These are phyloP conservation scores for Suillus subluteus DNA, from an alignment of 768 basidiomycete genomes.

Conservation along the genomic window DNA sequence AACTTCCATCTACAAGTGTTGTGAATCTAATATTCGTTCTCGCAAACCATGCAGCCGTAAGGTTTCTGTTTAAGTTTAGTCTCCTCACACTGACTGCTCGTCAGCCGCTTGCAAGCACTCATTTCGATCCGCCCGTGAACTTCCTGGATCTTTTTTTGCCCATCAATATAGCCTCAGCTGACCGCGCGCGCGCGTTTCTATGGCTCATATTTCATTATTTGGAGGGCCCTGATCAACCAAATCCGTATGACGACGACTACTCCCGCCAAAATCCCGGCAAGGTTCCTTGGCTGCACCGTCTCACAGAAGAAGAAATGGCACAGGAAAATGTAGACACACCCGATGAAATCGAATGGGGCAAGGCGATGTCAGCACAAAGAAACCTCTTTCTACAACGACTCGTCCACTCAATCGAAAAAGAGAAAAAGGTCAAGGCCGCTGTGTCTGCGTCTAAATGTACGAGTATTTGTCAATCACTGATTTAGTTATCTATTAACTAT, in stretches of 20 bases:
- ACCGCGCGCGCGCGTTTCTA: slow-evolving; percentile 79
- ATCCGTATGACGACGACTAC: slow-evolving; percentile 77
- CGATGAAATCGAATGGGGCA: slow-evolving; percentile 81
- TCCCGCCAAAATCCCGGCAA: slow-evolving; percentile 59
- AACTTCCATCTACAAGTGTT: slow-evolving; percentile 80
- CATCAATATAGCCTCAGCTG: slow-evolving; percentile 66
- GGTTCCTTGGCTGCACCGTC: slow-evolving; percentile 60
- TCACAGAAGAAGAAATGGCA: slow-evolving; percentile 56
- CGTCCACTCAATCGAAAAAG: slow-evolving; percentile 56
- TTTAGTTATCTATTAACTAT: slow-evolving; percentile 4
- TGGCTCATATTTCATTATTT: slow-evolving; percentile 86
- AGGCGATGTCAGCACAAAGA: slow-evolving; percentile 70
- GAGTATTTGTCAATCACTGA: slow-evolving; percentile 19
- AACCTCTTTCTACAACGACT: slow-evolving; percentile 73
- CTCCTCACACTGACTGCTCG: slow-evolving; percentile 15
- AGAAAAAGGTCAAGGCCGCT: slow-evolving; percentile 49
- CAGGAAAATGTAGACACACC: slow-evolving; percentile 78
- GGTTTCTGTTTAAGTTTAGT: slow-evolving; percentile 29
- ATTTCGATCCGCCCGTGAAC: slow-evolving; percentile 76
- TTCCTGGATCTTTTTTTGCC: slow-evolving; percentile 88
- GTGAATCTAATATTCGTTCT: slow-evolving; percentile 87
- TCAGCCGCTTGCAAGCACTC: slow-evolving; percentile 62
- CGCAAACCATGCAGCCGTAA: slow-evolving; percentile 75
- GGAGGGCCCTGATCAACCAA: slow-evolving; percentile 62
- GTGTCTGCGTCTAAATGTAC: slow-evolving; percentile 34